A percentile compares a stretch with the other conserved stretches of the same genome.
Evolutionary conservation across 2,329 filamentous ascomycete species (phyloP).

Genomic region (Penicillium nordicum): DNA sequence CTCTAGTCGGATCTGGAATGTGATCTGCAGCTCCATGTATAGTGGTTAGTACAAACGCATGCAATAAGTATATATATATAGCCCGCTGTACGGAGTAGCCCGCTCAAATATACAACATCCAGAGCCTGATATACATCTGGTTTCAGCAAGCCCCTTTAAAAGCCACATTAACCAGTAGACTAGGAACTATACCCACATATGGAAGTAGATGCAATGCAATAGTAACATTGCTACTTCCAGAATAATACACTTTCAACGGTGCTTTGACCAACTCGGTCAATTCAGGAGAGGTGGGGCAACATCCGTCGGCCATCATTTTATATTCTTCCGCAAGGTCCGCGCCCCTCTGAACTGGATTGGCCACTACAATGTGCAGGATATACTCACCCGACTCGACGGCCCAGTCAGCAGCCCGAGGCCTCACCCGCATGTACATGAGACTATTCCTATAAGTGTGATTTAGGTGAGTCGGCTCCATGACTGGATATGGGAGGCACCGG

Average conservation of each 20-base stretch:
- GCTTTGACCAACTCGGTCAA: conserved; percentile 23
- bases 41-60: neutral
- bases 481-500: neutral
- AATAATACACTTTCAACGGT: conserved; percentile 13
- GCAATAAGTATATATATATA: neutral
- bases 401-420: conserved; percentile 2
- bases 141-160: neutral
- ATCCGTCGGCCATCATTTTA: conserved; percentile 4
- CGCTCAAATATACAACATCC: neutral
- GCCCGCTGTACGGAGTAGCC: neutral
- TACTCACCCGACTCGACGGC: neutral
- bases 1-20: conserved; percentile 2
- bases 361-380: neutral
- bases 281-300: conserved; percentile 25
- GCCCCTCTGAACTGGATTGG: conserved; percentile 5
- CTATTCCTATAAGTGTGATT: neutral
- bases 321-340: conserved; percentile 21
- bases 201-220: neutral
- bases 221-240: conserved; percentile 5
- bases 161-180: neutral
- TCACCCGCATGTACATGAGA: conserved; percentile 2
- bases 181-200: neutral
- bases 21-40: conserved; percentile 6
- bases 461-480: neutral
- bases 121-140: neutral